These are phyloP conservation scores for Taiwanofungus camphoratus DNA, from an alignment of 1,284 basidiomycete genomes.

Conservation along the genomic window DNA sequence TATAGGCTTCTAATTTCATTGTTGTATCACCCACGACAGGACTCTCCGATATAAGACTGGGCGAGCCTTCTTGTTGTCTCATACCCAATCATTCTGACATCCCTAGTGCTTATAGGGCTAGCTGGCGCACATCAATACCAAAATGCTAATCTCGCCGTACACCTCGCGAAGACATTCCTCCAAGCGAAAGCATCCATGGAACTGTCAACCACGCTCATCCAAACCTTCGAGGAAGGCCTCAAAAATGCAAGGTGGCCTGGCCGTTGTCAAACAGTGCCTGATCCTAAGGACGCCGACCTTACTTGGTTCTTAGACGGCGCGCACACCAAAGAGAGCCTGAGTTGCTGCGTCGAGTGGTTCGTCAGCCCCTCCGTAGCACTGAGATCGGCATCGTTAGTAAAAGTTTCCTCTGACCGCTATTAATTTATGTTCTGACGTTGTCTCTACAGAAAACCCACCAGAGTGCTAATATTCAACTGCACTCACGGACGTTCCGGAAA, in stretches of 20 bases:
- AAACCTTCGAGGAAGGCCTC: conserved; percentile 58
- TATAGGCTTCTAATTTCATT: conserved; percentile 46
- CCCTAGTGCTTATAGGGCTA: conserved; percentile 48
- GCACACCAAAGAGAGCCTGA: conserved; percentile 89
- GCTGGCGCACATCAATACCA: conserved; percentile 86
- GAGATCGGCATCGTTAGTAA: conserved; percentile 10
- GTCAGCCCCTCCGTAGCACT: conserved; percentile 49
- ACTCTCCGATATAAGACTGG: conserved; percentile 56
- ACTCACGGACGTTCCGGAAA: conserved; percentile 84
- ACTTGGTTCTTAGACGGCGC: conserved; percentile 96
- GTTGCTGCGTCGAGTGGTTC: conserved; percentile 87
- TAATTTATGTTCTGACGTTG: neutral
- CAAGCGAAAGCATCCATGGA: conserved; percentile 29
- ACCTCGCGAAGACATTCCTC: conserved; percentile 71
- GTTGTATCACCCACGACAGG: conserved; percentile 45
- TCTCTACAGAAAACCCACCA: conserved; percentile 19
- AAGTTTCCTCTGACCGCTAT: neutral
- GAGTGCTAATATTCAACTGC: conserved; percentile 93
- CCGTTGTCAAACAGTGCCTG: conserved; percentile 83
- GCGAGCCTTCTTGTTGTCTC: conserved; percentile 30
- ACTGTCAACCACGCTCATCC: conserved; percentile 37
- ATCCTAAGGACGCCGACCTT: conserved; percentile 42
- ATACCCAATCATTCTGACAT: neutral
- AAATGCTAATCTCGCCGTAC: conserved; percentile 87
- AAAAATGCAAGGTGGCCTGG: conserved; percentile 86